Evolutionary conservation across 345 rosid species (phyloP), one percentile per base, ranked within the genome.

Genomic region (Moricandia moricandioides): DNA sequence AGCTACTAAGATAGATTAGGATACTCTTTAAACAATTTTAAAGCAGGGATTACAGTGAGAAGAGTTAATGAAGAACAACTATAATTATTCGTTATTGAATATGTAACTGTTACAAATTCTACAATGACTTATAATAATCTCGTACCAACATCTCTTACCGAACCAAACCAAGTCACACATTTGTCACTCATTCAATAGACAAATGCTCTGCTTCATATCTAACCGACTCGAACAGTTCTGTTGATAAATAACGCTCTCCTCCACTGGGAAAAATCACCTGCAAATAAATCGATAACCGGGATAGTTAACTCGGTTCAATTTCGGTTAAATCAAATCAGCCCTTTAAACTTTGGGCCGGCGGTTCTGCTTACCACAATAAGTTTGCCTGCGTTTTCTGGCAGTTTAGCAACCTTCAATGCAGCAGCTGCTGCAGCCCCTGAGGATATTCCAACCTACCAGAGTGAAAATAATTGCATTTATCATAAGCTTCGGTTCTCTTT

Each of bases 201-300:
- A 91, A 79, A 63, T 72, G 88, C 65, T 85, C 86, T 0, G 87
- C 88, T 69, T 86, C 88, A 10, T 57, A 75, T 78, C 86, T 86
- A 18, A 79, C 70, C 0, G 88, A 84, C 8, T 84, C 88, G 21
- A 89, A 89, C 67, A 89, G 78, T 12, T 72, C 73, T 14, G 91
- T 75, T 0, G 91, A 86, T 21, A 91, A 82, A 78, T 89, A 91
- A 8, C 89, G 89, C 79, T 91, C 92, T 11, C 91, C 92, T 21
- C 82, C 85, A 72, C 96, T 88, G 0, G 96, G 87, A 73, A 91
- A 86, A 27, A 91, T n/a, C 67, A 73, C 88, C 97, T 91, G 79
- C 67, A 51, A 11, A 71, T n/a, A 17, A 51, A 2, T 12, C 0
- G 0, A 78, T 27, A 58, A 58, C 8, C 18, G 0, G 11, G 12